Evolutionary conservation across 257 asterid species (phyloP).

Genomic region (Marsdenia floribunda): DNA sequence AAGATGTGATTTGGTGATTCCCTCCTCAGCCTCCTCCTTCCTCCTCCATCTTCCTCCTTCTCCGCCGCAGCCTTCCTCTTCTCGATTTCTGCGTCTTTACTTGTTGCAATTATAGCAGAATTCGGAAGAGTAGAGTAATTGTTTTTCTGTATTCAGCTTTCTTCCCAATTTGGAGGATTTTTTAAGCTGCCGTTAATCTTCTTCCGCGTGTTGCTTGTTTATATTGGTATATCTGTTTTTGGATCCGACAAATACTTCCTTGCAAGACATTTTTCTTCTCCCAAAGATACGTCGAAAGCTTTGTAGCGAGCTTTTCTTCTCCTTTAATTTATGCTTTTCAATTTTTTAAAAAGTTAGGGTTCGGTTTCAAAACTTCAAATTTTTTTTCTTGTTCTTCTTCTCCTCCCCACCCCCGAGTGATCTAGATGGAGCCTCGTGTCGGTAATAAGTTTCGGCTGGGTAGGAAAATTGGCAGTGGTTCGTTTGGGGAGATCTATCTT

Average conservation of each 20-base stretch:
- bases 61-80: not conserved
- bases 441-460: slow-evolving; percentile 80
- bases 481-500: slow-evolving; percentile 90
- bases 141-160: not conserved
- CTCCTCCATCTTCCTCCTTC: not conserved
- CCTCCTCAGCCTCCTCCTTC: not conserved
- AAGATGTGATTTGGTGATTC: slow-evolving; percentile 7
- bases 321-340: not conserved
- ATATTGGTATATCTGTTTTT: not conserved
- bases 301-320: not conserved
- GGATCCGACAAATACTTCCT: not conserved
- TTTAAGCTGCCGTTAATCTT: not conserved
- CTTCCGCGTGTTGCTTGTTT: not conserved
- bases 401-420: not conserved
- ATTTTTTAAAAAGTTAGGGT: slow-evolving; percentile 9
- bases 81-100: not conserved
- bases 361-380: slow-evolving; percentile 6
- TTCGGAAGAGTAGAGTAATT: not conserved
- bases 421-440: slow-evolving; percentile 80
- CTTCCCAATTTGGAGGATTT: not conserved
- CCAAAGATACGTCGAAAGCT: not conserved
- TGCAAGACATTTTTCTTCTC: slow-evolving; percentile 2
- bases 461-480: slow-evolving; percentile 87
- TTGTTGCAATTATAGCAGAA: not conserved
- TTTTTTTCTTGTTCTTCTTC: too few species aligned